phyloP scores from a whole-genome alignment of 805 yeast species.

The Zygotorulaspora sp. region DNA sequence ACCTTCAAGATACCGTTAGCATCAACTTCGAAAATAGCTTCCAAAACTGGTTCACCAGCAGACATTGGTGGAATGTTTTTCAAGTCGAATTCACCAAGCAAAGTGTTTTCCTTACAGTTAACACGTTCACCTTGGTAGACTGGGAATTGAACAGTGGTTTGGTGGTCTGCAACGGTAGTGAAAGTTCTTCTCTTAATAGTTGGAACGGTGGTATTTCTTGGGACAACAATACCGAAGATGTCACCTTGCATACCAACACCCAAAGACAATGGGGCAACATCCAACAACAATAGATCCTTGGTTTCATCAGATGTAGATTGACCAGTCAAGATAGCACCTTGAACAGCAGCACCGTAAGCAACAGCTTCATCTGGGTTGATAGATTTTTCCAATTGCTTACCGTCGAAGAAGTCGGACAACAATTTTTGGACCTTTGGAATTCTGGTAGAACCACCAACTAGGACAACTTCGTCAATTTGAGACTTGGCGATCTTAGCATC shows the following conservation, averaged over 20 bases:
- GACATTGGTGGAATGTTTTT: constrained; percentile 97
- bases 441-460: constrained; percentile 99
- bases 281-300: constrained; percentile 91
- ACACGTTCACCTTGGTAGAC: constrained; percentile 99
- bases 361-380: constrained; percentile 99
- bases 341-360: constrained; percentile 99
- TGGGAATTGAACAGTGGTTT: constrained; percentile 97
- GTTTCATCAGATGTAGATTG: constrained; percentile 85
- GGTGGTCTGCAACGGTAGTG: constrained; percentile 98
- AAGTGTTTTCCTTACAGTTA: constrained; percentile 95
- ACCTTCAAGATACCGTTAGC: constrained; percentile 99
- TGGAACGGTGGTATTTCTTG: constrained; percentile 99
- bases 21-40: constrained; percentile 98
- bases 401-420: constrained; percentile 91
- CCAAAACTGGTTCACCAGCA: constrained; percentile 99
- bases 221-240: constrained; percentile 97
- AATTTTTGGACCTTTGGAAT: constrained; percentile 96
- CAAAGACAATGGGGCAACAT: constrained; percentile 95
- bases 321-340: constrained; percentile 97
- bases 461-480: constrained; percentile 87
- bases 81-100: constrained; percentile 97
- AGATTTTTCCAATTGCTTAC: constrained; percentile 93
- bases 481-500: constrained; percentile 84
- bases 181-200: constrained; percentile 98
- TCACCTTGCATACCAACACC: constrained; percentile 99